These are phyloP conservation scores for Neonothopanus nambi DNA, from an alignment of 1,284 basidiomycete genomes.

Conservation along the genomic window DNA sequence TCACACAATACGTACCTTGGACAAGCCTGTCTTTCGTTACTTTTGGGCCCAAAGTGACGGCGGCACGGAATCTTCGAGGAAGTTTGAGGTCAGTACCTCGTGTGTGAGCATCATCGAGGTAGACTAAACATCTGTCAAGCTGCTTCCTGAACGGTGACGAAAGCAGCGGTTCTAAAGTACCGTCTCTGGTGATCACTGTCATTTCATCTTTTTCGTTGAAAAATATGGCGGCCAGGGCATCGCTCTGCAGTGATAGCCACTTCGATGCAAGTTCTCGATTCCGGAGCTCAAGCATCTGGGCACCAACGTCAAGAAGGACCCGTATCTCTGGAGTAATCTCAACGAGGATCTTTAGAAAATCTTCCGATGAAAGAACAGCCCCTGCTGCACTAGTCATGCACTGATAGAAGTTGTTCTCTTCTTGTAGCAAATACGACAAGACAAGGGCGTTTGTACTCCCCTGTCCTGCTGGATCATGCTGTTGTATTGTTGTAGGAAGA, in stretches of 20 bases:
- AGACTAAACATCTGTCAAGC: constrained; percentile 47
- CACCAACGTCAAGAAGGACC: constrained; percentile 54
- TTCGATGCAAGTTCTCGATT: constrained; percentile 39
- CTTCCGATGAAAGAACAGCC: background rate
- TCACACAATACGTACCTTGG: constrained; percentile 41
- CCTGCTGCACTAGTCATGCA: background rate
- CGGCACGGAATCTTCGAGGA: constrained; percentile 43
- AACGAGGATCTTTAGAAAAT: background rate
- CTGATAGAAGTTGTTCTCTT: constrained; percentile 24
- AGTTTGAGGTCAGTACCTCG: constrained; percentile 57
- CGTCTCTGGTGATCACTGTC: constrained; percentile 41
- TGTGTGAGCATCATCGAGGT: constrained; percentile 61
- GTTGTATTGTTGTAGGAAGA: constrained; percentile 31
- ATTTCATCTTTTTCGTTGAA: constrained; percentile 48
- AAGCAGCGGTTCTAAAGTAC: constrained; percentile 35
- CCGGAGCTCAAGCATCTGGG: constrained; percentile 53
- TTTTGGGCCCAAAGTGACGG: constrained; percentile 53
- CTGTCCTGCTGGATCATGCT: constrained; percentile 28
- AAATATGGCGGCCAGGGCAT: constrained; percentile 44
- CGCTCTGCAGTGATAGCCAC: constrained; percentile 36
- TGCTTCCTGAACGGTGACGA: constrained; percentile 45
- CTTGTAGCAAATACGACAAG: constrained; percentile 27
- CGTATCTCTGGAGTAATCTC: constrained; percentile 3
- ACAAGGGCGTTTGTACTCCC: constrained; percentile 35
- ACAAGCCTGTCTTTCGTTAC: constrained; percentile 54